Base-by-base conservation (phyloP, 2,329 filamentous ascomycete genomes). In the Tolypocladium inflatum region DNA sequence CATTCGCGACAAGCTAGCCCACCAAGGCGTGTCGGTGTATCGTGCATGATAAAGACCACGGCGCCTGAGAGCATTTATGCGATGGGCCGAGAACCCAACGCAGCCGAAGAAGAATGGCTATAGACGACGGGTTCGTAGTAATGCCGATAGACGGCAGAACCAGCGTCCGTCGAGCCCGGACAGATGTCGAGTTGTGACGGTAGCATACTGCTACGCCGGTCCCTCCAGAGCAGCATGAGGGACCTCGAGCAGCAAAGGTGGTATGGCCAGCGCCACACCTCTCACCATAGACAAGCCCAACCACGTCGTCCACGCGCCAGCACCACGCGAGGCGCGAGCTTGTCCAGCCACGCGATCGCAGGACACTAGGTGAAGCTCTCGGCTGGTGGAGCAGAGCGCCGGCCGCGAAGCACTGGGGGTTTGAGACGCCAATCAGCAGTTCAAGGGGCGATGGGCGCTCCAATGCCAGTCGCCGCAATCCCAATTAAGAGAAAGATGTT, bases 261-360 rank as follows among this genome's bases (percentile, higher is more conserved):
- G 79, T 0, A 79, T 58, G 0, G 73, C 59, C 19, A 84, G 74
- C 0, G 73, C 72, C 2, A 73, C 71, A 26, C 76, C 66, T 2
- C 3, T 61, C 62, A 1, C 86, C 82, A 93, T 88, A 9, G 8
- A 92, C 82, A 11, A 93, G 73, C 0, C 88, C 89, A 1, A 89
- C 80, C 0, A 93, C 85, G 71, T 94, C 89, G 67, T 94, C 90
- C 73, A 94, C 82, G 86, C 2, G 83, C 82, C 0, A 91, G 76
- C 0, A 94, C 81, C 72, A 84, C 58, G 74, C 79, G 6, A 81
- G 66, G 9, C 78, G 72, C 2, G 77, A 77, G 1, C 68, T 63
- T 1, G 67, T 68, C 4, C 79, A 70, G 0, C 77, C 77, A 26
- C 75, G 78, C 0, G 74, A 68, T 15, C 72, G 67, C 0, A 81